phyloP scores from a whole-genome alignment of 2,329 filamentous ascomycete genomes.

The Fusarium sp. region DNA sequence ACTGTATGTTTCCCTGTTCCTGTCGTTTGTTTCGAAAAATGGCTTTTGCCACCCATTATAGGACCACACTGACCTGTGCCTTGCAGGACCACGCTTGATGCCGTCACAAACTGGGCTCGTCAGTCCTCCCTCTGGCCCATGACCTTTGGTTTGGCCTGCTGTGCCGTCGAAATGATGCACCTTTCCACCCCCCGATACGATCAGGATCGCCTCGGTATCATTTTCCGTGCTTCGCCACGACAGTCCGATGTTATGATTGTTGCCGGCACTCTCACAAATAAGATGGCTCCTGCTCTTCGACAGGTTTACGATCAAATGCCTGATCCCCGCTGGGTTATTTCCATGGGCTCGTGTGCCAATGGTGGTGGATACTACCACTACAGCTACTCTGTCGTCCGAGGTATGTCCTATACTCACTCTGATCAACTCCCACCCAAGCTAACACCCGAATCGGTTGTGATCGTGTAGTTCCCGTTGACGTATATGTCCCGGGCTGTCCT shows the following conservation, averaged over 20 bases:
- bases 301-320: constrained; percentile 98
- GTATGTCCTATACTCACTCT: background rate
- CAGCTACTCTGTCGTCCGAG: constrained; percentile 79
- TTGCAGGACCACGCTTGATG: constrained; percentile 78
- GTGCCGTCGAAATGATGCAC: constrained; percentile 94
- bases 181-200: constrained; percentile 89
- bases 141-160: constrained; percentile 90
- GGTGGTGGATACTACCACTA: constrained; percentile 91
- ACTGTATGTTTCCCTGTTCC: constrained; percentile 70
- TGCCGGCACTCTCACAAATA: constrained; percentile 92
- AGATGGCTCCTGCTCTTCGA: constrained; percentile 91
- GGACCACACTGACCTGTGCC: constrained; percentile 6
- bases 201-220: constrained; percentile 88
- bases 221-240: constrained; percentile 88
- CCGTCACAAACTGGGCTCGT: constrained; percentile 85
- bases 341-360: constrained; percentile 88
- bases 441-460: constrained; percentile 68
- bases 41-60: background rate
- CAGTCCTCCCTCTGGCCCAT: constrained; percentile 90
- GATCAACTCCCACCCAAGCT: background rate
- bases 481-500: constrained; percentile 82
- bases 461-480: constrained; percentile 81
- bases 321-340: constrained; percentile 86
- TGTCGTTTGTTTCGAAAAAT: background rate
- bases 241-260: constrained; percentile 96